Conservation (phyloP, 768 basidiomycete species). For the Leccinum incarnatum region DNA sequence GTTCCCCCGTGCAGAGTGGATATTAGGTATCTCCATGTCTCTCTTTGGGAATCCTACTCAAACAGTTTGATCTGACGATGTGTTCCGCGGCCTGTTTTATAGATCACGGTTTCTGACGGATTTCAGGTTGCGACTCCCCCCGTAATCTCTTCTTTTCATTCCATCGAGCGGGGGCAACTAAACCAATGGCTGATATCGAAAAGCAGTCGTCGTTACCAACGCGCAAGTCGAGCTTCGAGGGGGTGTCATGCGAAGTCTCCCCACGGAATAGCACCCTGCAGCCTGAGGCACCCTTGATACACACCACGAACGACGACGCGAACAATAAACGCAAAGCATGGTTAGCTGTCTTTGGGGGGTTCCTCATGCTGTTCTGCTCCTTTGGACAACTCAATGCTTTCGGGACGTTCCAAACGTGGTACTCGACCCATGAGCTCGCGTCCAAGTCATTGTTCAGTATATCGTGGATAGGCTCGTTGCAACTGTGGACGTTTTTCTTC, state of each 20-base stretch:
- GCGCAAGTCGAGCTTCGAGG: constrained; percentile 24
- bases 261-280: constrained; percentile 25
- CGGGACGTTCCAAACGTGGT: constrained; percentile 71
- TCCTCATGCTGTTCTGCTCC: constrained; percentile 62
- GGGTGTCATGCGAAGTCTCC: constrained; percentile 16
- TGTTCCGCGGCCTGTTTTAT: constrained; percentile 23
- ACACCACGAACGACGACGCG: constrained; percentile 1
- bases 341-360: constrained; percentile 61
- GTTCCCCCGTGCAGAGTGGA: constrained; percentile 7
- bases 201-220: constrained; percentile 23
- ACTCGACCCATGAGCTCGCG: constrained; percentile 55
- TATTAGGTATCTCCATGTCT: constrained; percentile 16
- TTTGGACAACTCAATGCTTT: constrained; percentile 74
- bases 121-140: constrained; percentile 12
- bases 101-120: constrained; percentile 14
- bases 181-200: constrained; percentile 30
- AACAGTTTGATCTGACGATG: constrained; percentile 24
- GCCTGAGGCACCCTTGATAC: constrained; percentile 16
- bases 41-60: constrained; percentile 21
- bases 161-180: constrained; percentile 7
- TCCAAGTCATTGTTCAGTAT: constrained; percentile 52
- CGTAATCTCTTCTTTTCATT: constrained; percentile 11
- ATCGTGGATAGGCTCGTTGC: constrained; percentile 70
- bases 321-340: constrained; percentile 29
- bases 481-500: constrained; percentile 68